These are phyloP conservation scores for Mucor piriformis DNA, from an alignment of 371 early-diverging fungal genomes.

Conservation along the genomic window DNA sequence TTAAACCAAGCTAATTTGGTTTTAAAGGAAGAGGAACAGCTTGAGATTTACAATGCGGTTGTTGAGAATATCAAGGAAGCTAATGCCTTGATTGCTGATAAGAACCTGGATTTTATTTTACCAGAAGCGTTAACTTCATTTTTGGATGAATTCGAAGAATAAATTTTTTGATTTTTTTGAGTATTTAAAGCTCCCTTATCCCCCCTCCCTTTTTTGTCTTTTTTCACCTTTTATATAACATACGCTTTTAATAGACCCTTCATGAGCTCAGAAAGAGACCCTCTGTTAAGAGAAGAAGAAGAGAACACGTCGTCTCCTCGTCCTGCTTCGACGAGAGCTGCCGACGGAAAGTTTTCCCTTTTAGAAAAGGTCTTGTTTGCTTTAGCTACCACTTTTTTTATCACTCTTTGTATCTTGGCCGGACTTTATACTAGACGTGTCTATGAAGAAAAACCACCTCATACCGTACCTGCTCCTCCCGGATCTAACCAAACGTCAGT, in stretches of 20 bases:
- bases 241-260: neutral
- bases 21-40: slow-evolving; percentile 41
- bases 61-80: slow-evolving; percentile 36
- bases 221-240: neutral
- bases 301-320: neutral
- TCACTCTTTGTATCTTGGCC: slow-evolving; percentile 37
- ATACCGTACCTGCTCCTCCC: slow-evolving; percentile 10
- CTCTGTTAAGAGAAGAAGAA: slow-evolving; percentile 23
- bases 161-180: no score
- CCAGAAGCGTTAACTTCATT: slow-evolving; percentile 50
- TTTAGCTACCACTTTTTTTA: slow-evolving; percentile 34
- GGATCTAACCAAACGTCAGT: slow-evolving; percentile 14
- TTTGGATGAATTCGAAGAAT: slow-evolving; percentile 40
- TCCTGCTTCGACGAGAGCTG: neutral
- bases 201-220: neutral
- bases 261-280: slow-evolving; percentile 38
- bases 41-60: slow-evolving; percentile 35
- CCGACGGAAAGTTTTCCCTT: slow-evolving; percentile 34
- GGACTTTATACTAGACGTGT: slow-evolving; percentile 43
- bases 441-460: slow-evolving; percentile 28
- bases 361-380: slow-evolving; percentile 42
- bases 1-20: slow-evolving; percentile 48
- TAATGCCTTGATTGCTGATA: slow-evolving; percentile 28
- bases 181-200: neutral
- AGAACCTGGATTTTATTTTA: slow-evolving; percentile 31